phyloP scores from a whole-genome alignment of 2,329 filamentous ascomycete genomes.

The Tolypocladium sp. region DNA sequence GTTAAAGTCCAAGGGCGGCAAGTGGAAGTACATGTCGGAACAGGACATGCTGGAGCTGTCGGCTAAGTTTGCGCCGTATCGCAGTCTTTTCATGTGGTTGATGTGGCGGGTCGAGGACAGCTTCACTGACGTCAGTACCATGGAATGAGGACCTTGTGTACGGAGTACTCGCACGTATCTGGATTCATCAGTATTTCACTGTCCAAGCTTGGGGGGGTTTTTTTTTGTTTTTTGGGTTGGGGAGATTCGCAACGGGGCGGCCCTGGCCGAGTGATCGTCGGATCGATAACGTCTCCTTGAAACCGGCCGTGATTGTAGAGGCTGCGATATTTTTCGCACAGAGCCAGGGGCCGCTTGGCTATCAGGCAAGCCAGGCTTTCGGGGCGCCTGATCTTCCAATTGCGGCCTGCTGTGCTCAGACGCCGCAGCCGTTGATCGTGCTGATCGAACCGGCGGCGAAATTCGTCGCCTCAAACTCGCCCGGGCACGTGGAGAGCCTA shows the following conservation, averaged over 20 bases:
- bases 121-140: slow-evolving; percentile 55
- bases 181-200: background rate
- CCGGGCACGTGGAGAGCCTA: background rate
- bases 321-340: background rate
- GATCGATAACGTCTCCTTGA: background rate
- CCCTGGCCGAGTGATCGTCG: background rate
- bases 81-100: slow-evolving; percentile 96
- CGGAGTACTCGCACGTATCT: background rate
- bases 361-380: too few species aligned
- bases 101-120: slow-evolving; percentile 79
- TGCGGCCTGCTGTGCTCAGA: background rate
- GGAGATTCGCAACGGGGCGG: background rate
- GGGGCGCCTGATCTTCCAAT: background rate
- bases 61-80: slow-evolving; percentile 75
- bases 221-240: background rate
- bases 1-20: slow-evolving; percentile 70
- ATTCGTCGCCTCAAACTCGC: background rate
- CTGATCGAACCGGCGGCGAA: background rate
- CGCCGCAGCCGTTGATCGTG: background rate
- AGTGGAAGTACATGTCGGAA: slow-evolving; percentile 98
- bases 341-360: background rate
- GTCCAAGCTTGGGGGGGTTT: background rate
- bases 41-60: slow-evolving; percentile 81
- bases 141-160: slow-evolving; percentile 29
- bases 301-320: background rate